These are phyloP conservation scores for Amylostereum areolatum DNA, from an alignment of 1,284 basidiomycete genomes.

Conservation along the genomic window DNA sequence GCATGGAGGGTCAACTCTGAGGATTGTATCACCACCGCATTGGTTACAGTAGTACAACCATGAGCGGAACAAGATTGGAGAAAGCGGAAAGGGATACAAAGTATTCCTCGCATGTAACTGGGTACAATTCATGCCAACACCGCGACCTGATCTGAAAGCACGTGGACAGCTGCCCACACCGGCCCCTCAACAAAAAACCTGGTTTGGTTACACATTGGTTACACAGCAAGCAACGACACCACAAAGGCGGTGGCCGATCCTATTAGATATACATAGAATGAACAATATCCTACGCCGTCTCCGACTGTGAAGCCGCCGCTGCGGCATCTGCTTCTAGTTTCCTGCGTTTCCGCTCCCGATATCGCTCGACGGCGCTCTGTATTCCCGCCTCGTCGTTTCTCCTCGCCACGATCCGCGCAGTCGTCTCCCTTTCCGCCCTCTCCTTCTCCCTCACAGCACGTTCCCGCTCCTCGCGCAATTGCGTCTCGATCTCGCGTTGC, in stretches of 20 bases:
- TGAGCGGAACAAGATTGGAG: too few species aligned
- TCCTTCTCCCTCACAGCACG: slow-evolving; percentile 53
- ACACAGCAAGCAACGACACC: background rate
- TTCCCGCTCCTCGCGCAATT: slow-evolving; percentile 68
- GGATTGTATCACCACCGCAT: too few species aligned
- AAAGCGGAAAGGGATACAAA: too few species aligned
- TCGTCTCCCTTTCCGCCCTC: slow-evolving; percentile 51
- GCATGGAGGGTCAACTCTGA: too few species aligned
- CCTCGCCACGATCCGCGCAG: slow-evolving; percentile 49
- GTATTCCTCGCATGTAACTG: too few species aligned
- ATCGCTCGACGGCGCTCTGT: slow-evolving; percentile 69
- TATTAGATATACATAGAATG: slow-evolving; percentile 1
- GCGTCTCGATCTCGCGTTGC: slow-evolving; percentile 62
- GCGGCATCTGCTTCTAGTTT: slow-evolving; percentile 51
- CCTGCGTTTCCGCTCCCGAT: slow-evolving; percentile 73
- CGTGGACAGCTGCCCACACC: background rate
- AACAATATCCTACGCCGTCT: background rate
- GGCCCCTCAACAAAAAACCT: too few species aligned
- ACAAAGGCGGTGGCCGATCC: background rate
- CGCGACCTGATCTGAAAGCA: background rate
- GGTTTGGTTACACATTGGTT: background rate
- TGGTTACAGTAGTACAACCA: too few species aligned
- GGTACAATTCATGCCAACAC: background rate
- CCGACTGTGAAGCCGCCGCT: slow-evolving; percentile 7
- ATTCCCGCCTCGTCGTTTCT: slow-evolving; percentile 71